Evolutionary conservation across 148 eudicot species (phyloP), one percentile per base, ranked within the genome.

Genomic region (Vaccinium corymbosum): DNA sequence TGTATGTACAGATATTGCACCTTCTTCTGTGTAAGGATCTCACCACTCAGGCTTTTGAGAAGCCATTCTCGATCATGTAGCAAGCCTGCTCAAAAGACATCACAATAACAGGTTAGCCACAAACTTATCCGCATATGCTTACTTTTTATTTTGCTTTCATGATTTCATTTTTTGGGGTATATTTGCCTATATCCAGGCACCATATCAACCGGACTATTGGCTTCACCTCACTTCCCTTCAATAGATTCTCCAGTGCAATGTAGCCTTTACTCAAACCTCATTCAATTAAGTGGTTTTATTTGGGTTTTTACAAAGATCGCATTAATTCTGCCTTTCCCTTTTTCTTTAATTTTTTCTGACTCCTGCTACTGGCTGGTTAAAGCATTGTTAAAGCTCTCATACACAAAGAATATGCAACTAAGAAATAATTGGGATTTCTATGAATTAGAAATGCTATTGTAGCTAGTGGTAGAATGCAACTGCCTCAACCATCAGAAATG

Each of bases 1-100:
- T 15, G 38, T 3, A 29, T 42, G 61, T 0, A 25, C 53, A 55
- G 50, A 6, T 22, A n/a, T 66, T 81, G 66, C 49, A 94, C 99
- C 99, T 92, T 97, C 86, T 97, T 94, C 73, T 97, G 99, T 52
- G 98, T 94, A 84, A 97, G 95, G 86, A 93, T 91, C 89, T 97
- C 98, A 68, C 98, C 99, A 84, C 82, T 91, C 55, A 87, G 87
- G 90, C 91, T 91, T 90, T 88, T 91, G 88, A 97, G 94, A 89
- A 97, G 90, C 98, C 98, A 97, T 85, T 94, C 97, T 68, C 99
- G 92, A 90, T 97, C 99, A 88, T 97, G 93, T 56, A 89, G 72
- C 83, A 94, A 91, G 76, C 99, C 99, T 97, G 90, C 84, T 85
- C 84, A 83, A 80, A 76, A 80, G 64, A 76, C 3, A 75, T 46